These are phyloP conservation scores for Limnanthes douglasii DNA, from an alignment of 345 rosid genomes.

Conservation along the genomic window DNA sequence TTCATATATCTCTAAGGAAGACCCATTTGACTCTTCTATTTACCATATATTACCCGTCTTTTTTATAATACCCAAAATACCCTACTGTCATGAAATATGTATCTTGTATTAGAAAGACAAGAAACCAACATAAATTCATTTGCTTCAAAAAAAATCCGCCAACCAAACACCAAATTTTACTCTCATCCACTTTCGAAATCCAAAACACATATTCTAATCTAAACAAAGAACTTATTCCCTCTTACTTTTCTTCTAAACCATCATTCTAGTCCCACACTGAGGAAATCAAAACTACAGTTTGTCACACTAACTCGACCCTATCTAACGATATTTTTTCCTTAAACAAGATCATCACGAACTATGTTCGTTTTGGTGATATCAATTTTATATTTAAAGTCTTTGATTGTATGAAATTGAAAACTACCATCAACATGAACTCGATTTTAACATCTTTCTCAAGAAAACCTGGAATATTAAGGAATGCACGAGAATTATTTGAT, in stretches of 20 bases:
- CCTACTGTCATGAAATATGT: too few species aligned
- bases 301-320: too few species aligned
- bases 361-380: constrained; percentile 26
- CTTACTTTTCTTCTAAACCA: too few species aligned
- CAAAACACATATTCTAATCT: constrained; percentile 6
- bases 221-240: constrained; percentile 1
- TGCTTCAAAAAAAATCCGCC: constrained; percentile 3
- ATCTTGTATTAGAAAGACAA: too few species aligned
- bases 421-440: constrained; percentile 42
- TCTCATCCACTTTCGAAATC: constrained; percentile 5
- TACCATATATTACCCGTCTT: too few species aligned
- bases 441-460: constrained; percentile 24
- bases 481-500: constrained; percentile 28
- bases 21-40: too few species aligned
- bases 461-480: constrained; percentile 17
- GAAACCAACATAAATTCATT: too few species aligned
- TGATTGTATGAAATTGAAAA: constrained; percentile 22
- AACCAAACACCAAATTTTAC: constrained; percentile 4
- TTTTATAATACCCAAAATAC: too few species aligned
- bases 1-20: too few species aligned
- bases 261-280: neutral
- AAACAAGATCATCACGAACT: constrained; percentile 29
- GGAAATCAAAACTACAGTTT: too few species aligned
- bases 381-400: constrained; percentile 32
- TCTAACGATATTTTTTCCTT: constrained; percentile 23